Percentiles rank a stretch among this genome's conserved stretches.
Evolutionary conservation across 805 yeast species (phyloP).

Genomic region (Babjeviella inositovora): DNA sequence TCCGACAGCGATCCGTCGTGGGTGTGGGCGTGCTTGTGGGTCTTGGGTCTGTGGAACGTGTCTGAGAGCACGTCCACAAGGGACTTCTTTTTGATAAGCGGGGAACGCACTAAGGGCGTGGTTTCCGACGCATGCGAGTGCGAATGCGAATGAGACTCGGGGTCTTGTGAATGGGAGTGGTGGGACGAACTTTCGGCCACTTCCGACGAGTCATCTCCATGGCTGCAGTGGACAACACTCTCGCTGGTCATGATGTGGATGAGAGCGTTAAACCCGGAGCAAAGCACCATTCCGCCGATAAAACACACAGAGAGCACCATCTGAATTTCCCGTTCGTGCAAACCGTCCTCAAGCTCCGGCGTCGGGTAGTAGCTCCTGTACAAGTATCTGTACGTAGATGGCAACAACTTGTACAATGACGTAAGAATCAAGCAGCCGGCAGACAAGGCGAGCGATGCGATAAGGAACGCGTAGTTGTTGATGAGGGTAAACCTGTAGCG

Average conservation of each 20-base stretch:
- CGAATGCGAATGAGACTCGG: conserved; percentile 2
- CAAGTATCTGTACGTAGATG: conserved; percentile 40
- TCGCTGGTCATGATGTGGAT: conserved; percentile 69
- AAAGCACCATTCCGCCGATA: conserved; percentile 42
- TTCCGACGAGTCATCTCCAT: conserved; percentile 18
- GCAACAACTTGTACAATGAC: conserved; percentile 62
- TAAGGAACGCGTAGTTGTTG: conserved; percentile 47
- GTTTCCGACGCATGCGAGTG: conserved; percentile 3
- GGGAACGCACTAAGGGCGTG: conserved; percentile 1
- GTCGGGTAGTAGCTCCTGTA: too few relatives aligned
- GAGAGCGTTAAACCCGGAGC: conserved; percentile 41
- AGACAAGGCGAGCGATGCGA: conserved; percentile 61
- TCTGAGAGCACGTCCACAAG: conserved; percentile 3
- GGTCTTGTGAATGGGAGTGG: conserved; percentile 5
- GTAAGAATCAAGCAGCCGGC: conserved; percentile 77
- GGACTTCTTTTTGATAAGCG: conserved; percentile 6
- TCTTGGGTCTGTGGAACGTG: too few relatives aligned
- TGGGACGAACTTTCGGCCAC: conserved; percentile 1
- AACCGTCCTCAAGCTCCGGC: too few relatives aligned
- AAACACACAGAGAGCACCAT: conserved; percentile 30
- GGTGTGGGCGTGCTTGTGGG: too few relatives aligned
- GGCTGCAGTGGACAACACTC: conserved; percentile 77
- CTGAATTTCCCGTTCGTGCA: conserved; percentile 17
- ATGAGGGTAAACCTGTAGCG: conserved; percentile 40
- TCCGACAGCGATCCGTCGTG: conserved; percentile 13